A percentile compares a stretch with the other conserved stretches of the same genome.
phyloP scores from a whole-genome alignment of 257 asterid genomes.

The Craterostigma plantagineum region DNA sequence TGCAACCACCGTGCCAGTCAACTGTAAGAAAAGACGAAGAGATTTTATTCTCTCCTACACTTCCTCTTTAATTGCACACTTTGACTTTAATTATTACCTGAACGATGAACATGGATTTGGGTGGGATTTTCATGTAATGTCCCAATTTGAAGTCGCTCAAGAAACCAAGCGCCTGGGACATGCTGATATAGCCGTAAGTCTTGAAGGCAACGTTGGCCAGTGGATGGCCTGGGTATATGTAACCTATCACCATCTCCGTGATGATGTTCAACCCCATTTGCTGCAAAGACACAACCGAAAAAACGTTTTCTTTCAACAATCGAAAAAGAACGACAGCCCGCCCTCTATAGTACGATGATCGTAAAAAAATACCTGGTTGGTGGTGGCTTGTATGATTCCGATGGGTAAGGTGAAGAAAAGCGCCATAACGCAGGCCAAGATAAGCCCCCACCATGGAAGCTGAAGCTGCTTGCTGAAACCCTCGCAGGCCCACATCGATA shows the following conservation, averaged over 20 bases:
- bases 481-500: conserved; percentile 30
- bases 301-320: not conserved
- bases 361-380: conserved; percentile 31
- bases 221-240: conserved; percentile 57
- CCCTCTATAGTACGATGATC: too few relatives aligned
- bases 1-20: conserved; percentile 42
- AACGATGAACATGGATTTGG: conserved; percentile 63
- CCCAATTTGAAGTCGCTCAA: conserved; percentile 58
- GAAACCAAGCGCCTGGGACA: conserved; percentile 47
- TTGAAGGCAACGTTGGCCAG: conserved; percentile 69
- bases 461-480: conserved; percentile 47
- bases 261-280: conserved; percentile 52
- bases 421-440: conserved; percentile 36
- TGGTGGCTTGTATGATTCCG: conserved; percentile 74
- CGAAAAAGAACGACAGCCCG: not conserved
- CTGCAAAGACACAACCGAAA: conserved; percentile 21
- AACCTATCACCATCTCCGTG: conserved; percentile 59
- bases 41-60: too few relatives aligned
- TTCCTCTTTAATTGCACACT: too few relatives aligned
- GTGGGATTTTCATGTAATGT: conserved; percentile 82
- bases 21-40: conserved; percentile 9
- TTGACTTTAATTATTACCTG: conserved; percentile 22
- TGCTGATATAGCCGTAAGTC: conserved; percentile 72
- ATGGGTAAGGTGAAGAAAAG: conserved; percentile 48
- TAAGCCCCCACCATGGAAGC: conserved; percentile 82